Evolutionary conservation across 2,329 filamentous ascomycete species (phyloP), one percentile per base, ranked within the genome.

Genomic region (Aspergillus ustus): DNA sequence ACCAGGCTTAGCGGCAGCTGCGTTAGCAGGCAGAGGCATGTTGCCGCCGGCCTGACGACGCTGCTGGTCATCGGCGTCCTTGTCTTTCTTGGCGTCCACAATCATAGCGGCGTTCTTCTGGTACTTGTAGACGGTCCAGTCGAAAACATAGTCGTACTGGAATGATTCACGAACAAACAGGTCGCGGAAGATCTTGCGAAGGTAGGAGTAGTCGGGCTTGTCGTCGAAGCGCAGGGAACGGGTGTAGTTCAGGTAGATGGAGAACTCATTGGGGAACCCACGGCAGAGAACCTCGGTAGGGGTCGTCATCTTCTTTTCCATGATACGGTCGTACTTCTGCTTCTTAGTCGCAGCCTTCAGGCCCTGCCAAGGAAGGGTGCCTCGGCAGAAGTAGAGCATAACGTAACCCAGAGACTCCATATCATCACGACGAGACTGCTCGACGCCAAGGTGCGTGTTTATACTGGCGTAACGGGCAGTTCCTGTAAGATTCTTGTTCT

Each of bases 301-400:
- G 3, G 95, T 99, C 15, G 95, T 99, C 95, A 98, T 98, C 92
- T 99, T 99, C 90, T 99, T 99, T 87, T 99, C 95, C 94, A 98
- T 98, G 83, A 99, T 99, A 68, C 94, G 89, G 82, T 99, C 95
- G 78, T 99, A 98, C 85, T 99, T 99, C 84, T 98, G 94, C 89
- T 97, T 97, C 89, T 97, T 97, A 69, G 93, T 97, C 71, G 94
- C 94, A 83, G 94, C 94, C 88, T 97, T 97, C 59, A 97, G 86
- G 60, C 95, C 95, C 84, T 99, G 95, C 95, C 95, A 99, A 65
- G 95, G 95, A 61, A 99, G 92, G 67, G 93, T 97, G 66, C 95
- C 95, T 81, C 95, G 94, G 86, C 94, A 98, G 85, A 99, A 99
- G 87, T 99, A 99, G 66, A 99, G 91, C 93, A 99, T 98, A 75